Evolutionary conservation across 2,329 filamentous ascomycete species (phyloP), one percentile per base, ranked within the genome.

Genomic region (Colletotrichum sp.): DNA sequence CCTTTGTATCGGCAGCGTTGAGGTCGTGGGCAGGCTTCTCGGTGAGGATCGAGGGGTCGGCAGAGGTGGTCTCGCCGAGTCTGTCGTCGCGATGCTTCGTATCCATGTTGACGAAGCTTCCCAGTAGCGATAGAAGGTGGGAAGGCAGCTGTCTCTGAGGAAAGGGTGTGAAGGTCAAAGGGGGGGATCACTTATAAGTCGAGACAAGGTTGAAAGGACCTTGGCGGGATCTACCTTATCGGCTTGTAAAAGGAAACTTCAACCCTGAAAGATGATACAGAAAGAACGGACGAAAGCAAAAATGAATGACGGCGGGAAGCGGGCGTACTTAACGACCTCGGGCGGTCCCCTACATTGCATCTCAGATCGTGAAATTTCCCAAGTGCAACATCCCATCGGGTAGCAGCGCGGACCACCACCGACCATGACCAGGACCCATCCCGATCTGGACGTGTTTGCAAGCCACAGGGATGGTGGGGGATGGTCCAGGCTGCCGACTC

Each of bases 381-480:
- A 55, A 43, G 55, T 52, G 60, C 48, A 39, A 39, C 68, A 66
- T 66, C 22, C 36, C 56, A 69, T 69, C 70, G 70, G 70, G 25
- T 69, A 73, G 55, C 56, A 64, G 34, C 22, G 56, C 39, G 30
- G 70, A 25, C 61, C n/a, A 71, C 16, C 22, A 52, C 43, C 43
- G 43, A 8, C 43, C n/a, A 52, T 25, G n/a, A 8, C 43, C 6
- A n/a, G 61, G 56, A 13, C 67, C 67, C 60, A 61, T 66, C 71
- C 43, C 43, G 70, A 69, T 72, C 64, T 48, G 43, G 56, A 65
- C 55, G 15, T 60, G 25, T 61, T 68, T 48, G 56, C 58, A 68
- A 60, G 64, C 70, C 73, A 65, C 73, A 75, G 56, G 70, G 73
- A 65, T 68, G 32, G 39, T 43, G 55, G 25, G 34, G 69, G 56